A percentile compares a stretch with the other conserved stretches of the same genome.
Conservation (phyloP, 1,284 basidiomycete species). For the Ganoderma multipileum region DNA sequence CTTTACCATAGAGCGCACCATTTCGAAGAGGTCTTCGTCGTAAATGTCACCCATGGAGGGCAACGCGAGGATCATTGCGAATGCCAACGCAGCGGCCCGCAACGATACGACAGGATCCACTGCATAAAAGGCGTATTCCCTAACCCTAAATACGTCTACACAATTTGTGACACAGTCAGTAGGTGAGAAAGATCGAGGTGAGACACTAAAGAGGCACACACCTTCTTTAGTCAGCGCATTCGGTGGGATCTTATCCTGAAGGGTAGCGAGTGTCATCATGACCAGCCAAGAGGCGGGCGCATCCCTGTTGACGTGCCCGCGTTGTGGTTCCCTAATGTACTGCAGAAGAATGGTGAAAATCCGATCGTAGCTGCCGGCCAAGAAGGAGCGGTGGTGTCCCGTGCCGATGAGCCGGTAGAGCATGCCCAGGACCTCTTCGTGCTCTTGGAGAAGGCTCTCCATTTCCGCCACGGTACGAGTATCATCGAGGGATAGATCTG, state of each 20-base stretch:
- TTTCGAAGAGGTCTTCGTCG: not conserved
- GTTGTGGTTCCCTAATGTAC: not conserved
- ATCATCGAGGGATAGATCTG: not conserved
- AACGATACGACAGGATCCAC: not conserved
- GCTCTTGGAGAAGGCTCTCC: not conserved
- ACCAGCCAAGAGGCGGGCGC: too few species aligned
- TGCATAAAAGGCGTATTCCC: not conserved
- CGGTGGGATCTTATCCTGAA: not conserved
- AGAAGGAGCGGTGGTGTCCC: not conserved
- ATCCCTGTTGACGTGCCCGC: not conserved
- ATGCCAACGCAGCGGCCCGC: not conserved
- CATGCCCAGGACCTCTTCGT: not conserved
- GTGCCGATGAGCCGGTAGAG: not conserved
- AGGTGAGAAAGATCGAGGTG: not conserved
- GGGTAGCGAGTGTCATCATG: not conserved
- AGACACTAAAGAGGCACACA: not conserved
- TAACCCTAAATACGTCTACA: not conserved
- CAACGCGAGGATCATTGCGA: not conserved
- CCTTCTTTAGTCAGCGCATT: not conserved
- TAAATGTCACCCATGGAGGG: not conserved
- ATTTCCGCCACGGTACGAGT: not conserved
- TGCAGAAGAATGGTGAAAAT: not conserved
- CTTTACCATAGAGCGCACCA: not conserved
- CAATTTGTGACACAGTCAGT: not conserved
- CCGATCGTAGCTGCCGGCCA: not conserved